Conservation (phyloP, 75 land plant species). For the Cunninghamia lanceolata region DNA sequence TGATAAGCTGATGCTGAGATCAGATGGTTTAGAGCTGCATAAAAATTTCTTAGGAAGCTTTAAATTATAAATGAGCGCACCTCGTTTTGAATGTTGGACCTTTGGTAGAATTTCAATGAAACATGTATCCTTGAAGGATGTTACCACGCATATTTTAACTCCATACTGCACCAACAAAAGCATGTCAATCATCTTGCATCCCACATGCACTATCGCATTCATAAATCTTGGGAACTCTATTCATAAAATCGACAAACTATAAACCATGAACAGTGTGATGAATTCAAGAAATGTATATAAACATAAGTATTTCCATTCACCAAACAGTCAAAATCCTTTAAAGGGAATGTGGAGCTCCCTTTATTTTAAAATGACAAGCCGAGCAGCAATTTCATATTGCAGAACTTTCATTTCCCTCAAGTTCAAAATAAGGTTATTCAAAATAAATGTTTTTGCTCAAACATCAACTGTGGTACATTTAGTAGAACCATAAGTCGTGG, state of each 20-base stretch:
- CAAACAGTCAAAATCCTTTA: neutral
- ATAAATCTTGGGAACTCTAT: neutral
- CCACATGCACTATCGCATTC: neutral
- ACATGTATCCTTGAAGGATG: constrained; percentile 93
- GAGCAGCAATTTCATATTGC: neutral
- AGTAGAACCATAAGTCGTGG: neutral
- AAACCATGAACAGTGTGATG: neutral
- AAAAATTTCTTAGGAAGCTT: neutral
- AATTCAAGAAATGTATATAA: neutral
- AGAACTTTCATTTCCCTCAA: neutral
- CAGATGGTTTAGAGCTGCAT: neutral
- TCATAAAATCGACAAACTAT: neutral
- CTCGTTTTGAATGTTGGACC: constrained; percentile 65
- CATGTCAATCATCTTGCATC: neutral
- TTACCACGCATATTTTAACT: constrained; percentile 71
- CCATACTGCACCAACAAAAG: constrained; percentile 69
- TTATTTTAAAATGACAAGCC: neutral
- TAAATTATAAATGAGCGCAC: constrained; percentile 29
- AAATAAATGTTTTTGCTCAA: neutral
- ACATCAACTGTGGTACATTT: neutral
- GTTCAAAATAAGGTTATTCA: neutral
- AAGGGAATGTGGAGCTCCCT: neutral
- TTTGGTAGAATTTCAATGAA: constrained; percentile 83
- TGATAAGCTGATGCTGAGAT: neutral
- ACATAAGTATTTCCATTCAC: neutral